A percentile compares a stretch with the other conserved stretches of the same genome.
Evolutionary conservation across 176 grass and related monocot species (phyloP).

Genomic region (Phyllostachys edulis): DNA sequence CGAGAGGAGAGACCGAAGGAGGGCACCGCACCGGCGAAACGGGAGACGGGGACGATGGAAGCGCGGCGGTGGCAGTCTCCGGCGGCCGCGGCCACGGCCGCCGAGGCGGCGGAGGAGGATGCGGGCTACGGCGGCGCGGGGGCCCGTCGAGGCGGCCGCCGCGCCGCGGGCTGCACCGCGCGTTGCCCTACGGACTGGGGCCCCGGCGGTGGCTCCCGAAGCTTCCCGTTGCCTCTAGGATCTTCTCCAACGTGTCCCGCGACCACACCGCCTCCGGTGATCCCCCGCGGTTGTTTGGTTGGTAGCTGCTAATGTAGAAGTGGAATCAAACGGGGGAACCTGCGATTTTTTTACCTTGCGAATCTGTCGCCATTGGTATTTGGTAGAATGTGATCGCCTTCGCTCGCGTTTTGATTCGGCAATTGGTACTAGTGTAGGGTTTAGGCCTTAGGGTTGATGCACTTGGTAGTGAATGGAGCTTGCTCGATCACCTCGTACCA

Average conservation of each 20-base stretch:
- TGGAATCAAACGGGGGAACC: neutral
- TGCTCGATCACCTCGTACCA: neutral
- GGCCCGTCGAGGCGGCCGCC: slow-evolving; percentile 43
- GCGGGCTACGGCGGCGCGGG: neutral
- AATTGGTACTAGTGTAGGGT: neutral
- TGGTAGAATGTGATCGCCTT: neutral
- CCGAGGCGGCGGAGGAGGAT: slow-evolving; percentile 30
- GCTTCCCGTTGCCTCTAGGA: slow-evolving; percentile 32
- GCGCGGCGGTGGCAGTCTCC: slow-evolving; percentile 32
- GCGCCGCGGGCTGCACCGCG: slow-evolving; percentile 33
- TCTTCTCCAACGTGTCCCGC: slow-evolving; percentile 20
- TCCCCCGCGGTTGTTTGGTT: neutral
- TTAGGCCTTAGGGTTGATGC: neutral
- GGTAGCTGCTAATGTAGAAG: neutral
- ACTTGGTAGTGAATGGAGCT: neutral
- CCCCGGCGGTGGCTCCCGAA: slow-evolving; percentile 34
- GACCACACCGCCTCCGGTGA: slow-evolving; percentile 21
- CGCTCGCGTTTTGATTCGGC: neutral
- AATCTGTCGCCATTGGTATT: neutral
- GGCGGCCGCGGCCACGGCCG: slow-evolving; percentile 8
- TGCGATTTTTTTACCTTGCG: neutral
- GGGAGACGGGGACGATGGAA: slow-evolving; percentile 12
- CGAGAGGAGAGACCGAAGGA: neutral
- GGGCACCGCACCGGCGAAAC: neutral
- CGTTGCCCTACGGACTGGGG: slow-evolving; percentile 42